These are phyloP conservation scores for Rhypophila decipiens DNA, from an alignment of 495 filamentous ascomycete genomes.

Conservation along the genomic window DNA sequence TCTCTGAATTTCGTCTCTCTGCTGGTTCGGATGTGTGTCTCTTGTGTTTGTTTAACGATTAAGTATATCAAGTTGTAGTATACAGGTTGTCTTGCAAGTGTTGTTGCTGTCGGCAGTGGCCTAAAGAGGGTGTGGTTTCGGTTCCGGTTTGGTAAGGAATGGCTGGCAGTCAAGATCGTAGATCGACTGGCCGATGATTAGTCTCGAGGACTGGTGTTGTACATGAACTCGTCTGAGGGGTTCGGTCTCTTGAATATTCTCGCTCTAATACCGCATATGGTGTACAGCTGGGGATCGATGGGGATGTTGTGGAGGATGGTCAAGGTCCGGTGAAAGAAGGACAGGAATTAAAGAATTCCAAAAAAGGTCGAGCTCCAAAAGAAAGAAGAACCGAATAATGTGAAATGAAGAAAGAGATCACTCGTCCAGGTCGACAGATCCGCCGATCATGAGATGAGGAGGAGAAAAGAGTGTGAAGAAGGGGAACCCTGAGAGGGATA, in stretches of 20 bases:
- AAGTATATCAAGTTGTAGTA: constrained; percentile 37
- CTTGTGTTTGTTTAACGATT: constrained; percentile 31
- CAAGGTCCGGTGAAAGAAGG: constrained; percentile 35
- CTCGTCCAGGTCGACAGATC: constrained; percentile 41
- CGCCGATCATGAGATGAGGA: constrained; percentile 41
- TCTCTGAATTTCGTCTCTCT: constrained; percentile 7
- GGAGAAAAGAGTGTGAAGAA: constrained; percentile 33
- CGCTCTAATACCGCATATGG: constrained; percentile 11
- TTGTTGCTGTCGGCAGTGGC: constrained; percentile 30
- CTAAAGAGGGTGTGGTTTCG: constrained; percentile 46
- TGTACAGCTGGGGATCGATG: constrained; percentile 9
- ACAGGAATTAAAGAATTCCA: constrained; percentile 35
- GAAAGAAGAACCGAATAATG: constrained; percentile 45
- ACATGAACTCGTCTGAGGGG: constrained; percentile 29
- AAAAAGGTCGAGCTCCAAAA: constrained; percentile 40
- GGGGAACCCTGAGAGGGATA: constrained; percentile 44
- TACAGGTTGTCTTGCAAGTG: constrained; percentile 28
- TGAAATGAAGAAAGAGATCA: constrained; percentile 44
- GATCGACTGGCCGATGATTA: constrained; percentile 33
- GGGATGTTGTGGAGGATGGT: constrained; percentile 5
- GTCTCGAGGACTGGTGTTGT: constrained; percentile 39
- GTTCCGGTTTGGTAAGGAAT: constrained; percentile 40
- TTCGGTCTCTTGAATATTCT: constrained; percentile 8
- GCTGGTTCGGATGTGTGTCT: constrained; percentile 12
- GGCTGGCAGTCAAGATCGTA: constrained; percentile 36